Evolutionary conservation across 164 flowering plant genomes (phyloP), one percentile per base, ranked within the genome.

Genomic region (Aristolochia fimbriata): DNA sequence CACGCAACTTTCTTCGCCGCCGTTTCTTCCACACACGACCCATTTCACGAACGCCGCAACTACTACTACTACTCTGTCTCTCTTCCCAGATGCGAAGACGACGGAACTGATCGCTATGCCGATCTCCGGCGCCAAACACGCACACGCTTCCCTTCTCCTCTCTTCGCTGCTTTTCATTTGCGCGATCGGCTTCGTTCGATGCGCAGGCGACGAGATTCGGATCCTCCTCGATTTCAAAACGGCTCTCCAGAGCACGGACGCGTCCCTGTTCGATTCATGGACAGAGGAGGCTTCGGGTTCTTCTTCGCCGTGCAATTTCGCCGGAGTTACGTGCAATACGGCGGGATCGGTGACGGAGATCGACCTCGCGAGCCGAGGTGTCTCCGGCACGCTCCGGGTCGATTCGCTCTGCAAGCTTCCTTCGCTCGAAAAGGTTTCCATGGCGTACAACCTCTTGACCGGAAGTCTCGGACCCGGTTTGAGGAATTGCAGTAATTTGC

Each of bases 301-400:
- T 27, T 47, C 48, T 47, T 8, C 62, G 1, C 41, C 60, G 0
- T 81, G 89, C 77, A 76, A 64, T 62, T 88, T 85, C 77, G 59
- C 70, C 37, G 96, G 96, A 22, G 48, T 88, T 16, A 43, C n/a
- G 12, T 88, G 96, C 73, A 61, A 77, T 50, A 58, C 74, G 7
- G 46, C 65, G 6, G 68, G 71, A 2, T 47, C 62, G 6, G 85
- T 88, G 0, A 62, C 55, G 4, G 77, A 63, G 65, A 78, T 88
- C 60, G 65, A 77, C 49, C 80, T 88, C 23, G 41, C 76, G 2
- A 2, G 11, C 9, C 45, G 63, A 11, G 17, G 68, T 0, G 49
- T 88, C 4, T 16, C 43, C 0, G 91, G 91, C 2, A 14, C 37
- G 24, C 60, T 86, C 50, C 81, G 84, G 1, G 65, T 88, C 16